These are phyloP conservation scores for Plectosphaerella cucumerina DNA, from an alignment of 2,329 filamentous ascomycete genomes.

Conservation along the genomic window DNA sequence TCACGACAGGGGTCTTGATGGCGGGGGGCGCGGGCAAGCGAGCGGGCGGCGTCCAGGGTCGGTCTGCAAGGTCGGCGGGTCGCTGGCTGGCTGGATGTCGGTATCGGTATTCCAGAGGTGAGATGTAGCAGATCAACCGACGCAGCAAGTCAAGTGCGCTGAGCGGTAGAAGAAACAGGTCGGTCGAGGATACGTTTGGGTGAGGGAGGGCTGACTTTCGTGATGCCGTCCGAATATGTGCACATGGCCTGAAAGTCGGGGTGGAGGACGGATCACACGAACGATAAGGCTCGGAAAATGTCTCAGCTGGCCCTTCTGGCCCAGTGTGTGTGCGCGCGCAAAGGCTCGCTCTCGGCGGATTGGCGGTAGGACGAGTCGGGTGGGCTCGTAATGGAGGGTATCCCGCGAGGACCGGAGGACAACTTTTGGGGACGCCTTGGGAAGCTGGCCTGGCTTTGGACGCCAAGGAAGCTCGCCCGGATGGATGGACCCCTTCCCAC, in stretches of 20 bases:
- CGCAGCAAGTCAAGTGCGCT: too few relatives aligned
- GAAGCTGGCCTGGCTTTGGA: too few relatives aligned
- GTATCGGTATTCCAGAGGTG: background rate
- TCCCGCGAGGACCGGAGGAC: too few relatives aligned
- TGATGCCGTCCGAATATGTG: background rate
- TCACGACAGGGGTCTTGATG: slow-evolving; percentile 1
- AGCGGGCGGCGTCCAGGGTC: background rate
- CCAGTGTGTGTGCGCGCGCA: too few relatives aligned
- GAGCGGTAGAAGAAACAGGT: background rate
- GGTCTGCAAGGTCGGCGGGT: background rate
- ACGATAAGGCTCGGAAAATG: slow-evolving; percentile 2
- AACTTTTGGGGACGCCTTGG: too few relatives aligned
- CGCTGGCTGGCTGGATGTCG: background rate
- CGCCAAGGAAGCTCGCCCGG: too few relatives aligned
- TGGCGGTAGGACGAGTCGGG: too few relatives aligned
- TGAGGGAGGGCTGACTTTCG: background rate
- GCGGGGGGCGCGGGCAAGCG: background rate
- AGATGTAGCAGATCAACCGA: background rate
- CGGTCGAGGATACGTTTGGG: background rate
- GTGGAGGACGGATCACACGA: slow-evolving; percentile 1
- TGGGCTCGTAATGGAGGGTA: too few relatives aligned
- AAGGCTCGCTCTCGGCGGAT: too few relatives aligned
- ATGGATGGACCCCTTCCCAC: too few relatives aligned
- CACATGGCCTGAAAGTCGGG: background rate
- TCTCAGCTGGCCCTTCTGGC: background rate